Evolutionary conservation across 768 basidiomycete species (phyloP), one percentile per base, ranked within the genome.

Genomic region (Tubosaeta sp.): DNA sequence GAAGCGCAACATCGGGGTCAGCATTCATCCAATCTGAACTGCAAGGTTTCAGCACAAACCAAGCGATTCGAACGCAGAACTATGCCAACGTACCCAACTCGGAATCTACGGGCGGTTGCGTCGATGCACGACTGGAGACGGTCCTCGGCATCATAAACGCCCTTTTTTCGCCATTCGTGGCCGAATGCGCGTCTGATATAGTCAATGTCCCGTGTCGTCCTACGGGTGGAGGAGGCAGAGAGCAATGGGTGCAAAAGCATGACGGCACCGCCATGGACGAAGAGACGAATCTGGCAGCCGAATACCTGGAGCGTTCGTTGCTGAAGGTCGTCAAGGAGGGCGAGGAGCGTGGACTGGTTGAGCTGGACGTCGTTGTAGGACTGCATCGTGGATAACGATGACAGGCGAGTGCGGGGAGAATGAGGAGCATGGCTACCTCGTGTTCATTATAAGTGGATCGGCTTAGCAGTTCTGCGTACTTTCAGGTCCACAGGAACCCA

Each of bases 11-110:
- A 55, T 88, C 86, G 0, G 86, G 82, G 55, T 86, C 82, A 4
- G 81, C 77, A 49, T 87, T 87, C 86, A 88, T 86, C 86, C 86
- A 88, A 63, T 87, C 86, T 46, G 66, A 54, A 1, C 66, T 68
- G 29, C 12, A 8, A 19, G 3, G 3, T 22, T 25, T 58, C 19
- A 54, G 53, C 19, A 56, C 19, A 22, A 14, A 16, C 13, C 5
- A 0, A 6, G 41, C 7, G 10, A 6, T 9, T n/a, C 35, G 24
- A 21, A 16, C 9, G 22, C 3, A 8, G 43, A 21, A 18, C 6
- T 38, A 4, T 21, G 41, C n/a, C n/a, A 36, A 57, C 48, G 70
- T 69, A 21, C 86, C 85, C 44, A 78, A 73, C 3, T 61, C 58
- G 61, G 58, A 82, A 76, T 7, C 65, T 63, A 16, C 56, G 43